phyloP scores from a whole-genome alignment of 306 rosid species.

The Styphnolobium japonicum region DNA sequence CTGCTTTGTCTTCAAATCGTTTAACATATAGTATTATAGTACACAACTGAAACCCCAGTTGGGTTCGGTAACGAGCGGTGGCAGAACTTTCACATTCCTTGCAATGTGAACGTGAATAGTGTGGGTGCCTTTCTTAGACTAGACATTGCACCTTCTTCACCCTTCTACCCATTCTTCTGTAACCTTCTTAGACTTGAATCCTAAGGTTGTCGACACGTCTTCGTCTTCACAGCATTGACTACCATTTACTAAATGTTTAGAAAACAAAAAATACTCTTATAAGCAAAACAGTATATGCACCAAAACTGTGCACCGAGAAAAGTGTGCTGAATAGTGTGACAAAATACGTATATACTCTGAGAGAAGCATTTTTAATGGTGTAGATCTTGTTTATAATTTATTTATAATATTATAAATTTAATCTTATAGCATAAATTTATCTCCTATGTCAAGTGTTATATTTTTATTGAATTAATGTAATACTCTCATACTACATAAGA shows the following conservation, averaged over 20 bases:
- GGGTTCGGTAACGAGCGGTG: slow-evolving; percentile 9
- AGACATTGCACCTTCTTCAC: slow-evolving; percentile 49
- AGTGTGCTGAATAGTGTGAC: background rate
- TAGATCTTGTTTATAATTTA: too few species aligned
- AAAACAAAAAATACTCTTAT: background rate
- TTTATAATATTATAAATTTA: too few species aligned
- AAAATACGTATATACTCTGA: too few species aligned
- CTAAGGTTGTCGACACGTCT: slow-evolving; percentile 36
- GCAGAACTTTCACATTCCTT: slow-evolving; percentile 16
- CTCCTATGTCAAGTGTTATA: too few species aligned
- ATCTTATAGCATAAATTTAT: too few species aligned
- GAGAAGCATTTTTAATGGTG: too few species aligned
- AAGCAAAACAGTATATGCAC: background rate
- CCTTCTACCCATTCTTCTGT: slow-evolving; percentile 6
- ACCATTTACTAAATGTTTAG: background rate
- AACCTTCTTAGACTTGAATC: slow-evolving; percentile 28
- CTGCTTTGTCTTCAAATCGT: background rate
- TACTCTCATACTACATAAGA: too few species aligned
- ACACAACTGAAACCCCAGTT: background rate
- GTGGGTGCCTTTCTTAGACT: slow-evolving; percentile 31
- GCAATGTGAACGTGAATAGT: slow-evolving; percentile 19
- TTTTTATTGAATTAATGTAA: too few species aligned
- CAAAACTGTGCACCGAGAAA: background rate
- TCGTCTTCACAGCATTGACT: slow-evolving; percentile 19
- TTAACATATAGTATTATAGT: background rate